Evolutionary conservation across 1,284 basidiomycete genomes (phyloP).

Genomic region (Gymnopus androsaceus): DNA sequence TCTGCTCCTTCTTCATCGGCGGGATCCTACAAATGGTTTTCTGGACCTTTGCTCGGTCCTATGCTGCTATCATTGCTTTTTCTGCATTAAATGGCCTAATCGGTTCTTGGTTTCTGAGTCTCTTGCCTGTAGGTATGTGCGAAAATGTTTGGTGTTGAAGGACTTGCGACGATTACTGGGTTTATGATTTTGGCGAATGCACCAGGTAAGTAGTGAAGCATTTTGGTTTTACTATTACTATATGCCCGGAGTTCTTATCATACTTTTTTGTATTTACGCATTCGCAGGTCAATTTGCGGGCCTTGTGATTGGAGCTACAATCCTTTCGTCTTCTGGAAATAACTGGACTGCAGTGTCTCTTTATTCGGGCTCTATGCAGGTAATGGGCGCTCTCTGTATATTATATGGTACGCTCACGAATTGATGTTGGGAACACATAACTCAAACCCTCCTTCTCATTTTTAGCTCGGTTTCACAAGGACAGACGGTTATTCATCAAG

Average conservation of each 20-base stretch:
- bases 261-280: no score
- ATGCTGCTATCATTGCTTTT: conserved; percentile 24
- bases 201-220: no score
- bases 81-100: conserved; percentile 26
- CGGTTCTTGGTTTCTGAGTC: conserved; percentile 27
- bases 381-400: conserved; percentile 23
- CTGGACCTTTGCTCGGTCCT: conserved; percentile 28
- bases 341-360: conserved; percentile 26
- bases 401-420: conserved; percentile 27
- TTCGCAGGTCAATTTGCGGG: conserved; percentile 25
- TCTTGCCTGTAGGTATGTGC: conserved; percentile 29
- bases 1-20: conserved; percentile 27
- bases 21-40: conserved; percentile 27
- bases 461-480: conserved; percentile 12
- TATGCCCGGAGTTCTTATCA: no score
- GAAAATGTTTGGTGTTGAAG: conserved; percentile 25
- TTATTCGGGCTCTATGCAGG: conserved; percentile 25
- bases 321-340: conserved; percentile 23
- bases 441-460: neutral
- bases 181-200: conserved; percentile 27
- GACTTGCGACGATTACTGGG: conserved; percentile 27
- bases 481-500: conserved; percentile 7
- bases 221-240: no score
- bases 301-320: conserved; percentile 24
- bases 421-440: neutral